These are phyloP conservation scores for Pseudocohnilembus persalinus DNA, from an alignment of 169 alveolate genomes.

Conservation along the genomic window DNA sequence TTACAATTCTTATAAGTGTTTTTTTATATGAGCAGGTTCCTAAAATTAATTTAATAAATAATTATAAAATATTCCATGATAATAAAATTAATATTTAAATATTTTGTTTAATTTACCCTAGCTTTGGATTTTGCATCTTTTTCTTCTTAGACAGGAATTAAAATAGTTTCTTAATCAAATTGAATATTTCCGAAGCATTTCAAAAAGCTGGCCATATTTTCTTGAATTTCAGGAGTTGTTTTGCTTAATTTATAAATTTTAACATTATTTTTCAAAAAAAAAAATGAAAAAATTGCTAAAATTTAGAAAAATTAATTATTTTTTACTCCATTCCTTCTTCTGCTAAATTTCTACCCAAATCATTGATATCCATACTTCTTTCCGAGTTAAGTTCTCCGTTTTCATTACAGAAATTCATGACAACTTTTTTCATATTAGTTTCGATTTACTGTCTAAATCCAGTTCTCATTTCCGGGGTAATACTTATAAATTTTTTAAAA, in stretches of 20 bases:
- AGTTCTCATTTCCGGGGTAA: slow-evolving; percentile 70
- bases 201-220: slow-evolving; percentile 74
- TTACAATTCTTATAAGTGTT: slow-evolving; percentile 58
- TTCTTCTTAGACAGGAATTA: slow-evolving; percentile 73
- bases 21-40: slow-evolving; percentile 53
- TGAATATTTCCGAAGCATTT: slow-evolving; percentile 83
- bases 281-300: background rate
- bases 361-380: slow-evolving; percentile 72
- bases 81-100: too few species aligned
- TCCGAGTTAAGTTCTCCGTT: slow-evolving; percentile 75
- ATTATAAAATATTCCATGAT: too few species aligned
- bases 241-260: background rate
- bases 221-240: slow-evolving; percentile 56
- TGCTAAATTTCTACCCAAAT: slow-evolving; percentile 57
- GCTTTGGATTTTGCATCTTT: slow-evolving; percentile 58
- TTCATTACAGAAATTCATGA: slow-evolving; percentile 77
- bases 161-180: slow-evolving; percentile 56
- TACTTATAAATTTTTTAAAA: slow-evolving; percentile 65
- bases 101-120: slow-evolving; percentile 45
- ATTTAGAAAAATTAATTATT: background rate
- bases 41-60: too few species aligned
- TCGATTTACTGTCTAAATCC: slow-evolving; percentile 59
- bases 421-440: slow-evolving; percentile 59
- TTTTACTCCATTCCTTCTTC: slow-evolving; percentile 49
- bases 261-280: background rate